Percentiles rank a stretch among this genome's conserved stretches.
These are phyloP conservation scores for Penicillium sp. DNA, from an alignment of 2,329 filamentous ascomycete genomes.

Conservation along the genomic window DNA sequence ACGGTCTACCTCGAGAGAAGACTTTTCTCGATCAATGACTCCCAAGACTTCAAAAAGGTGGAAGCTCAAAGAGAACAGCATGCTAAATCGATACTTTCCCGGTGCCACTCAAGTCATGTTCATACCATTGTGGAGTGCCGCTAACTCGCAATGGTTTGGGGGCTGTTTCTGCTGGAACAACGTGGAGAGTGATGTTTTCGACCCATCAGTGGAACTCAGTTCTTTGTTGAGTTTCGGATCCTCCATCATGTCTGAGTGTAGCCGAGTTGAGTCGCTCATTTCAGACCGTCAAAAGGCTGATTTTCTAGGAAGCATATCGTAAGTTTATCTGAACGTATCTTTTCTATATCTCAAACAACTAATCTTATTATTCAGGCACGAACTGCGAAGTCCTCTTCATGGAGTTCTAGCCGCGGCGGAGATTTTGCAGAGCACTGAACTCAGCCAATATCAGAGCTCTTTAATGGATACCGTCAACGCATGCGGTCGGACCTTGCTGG, in stretches of 20 bases:
- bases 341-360: neutral
- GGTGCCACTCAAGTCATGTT: constrained; percentile 28
- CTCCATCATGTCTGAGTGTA: constrained; percentile 38
- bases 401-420: constrained; percentile 11
- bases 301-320: constrained; percentile 52
- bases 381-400: constrained; percentile 10
- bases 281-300: constrained; percentile 50
- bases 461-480: constrained; percentile 48
- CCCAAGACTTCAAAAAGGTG: constrained; percentile 1
- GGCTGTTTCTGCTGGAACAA: constrained; percentile 26
- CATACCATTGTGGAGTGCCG: constrained; percentile 33
- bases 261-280: constrained; percentile 33
- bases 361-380: constrained; percentile 1
- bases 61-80: constrained; percentile 5
- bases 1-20: neutral
- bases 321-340: neutral
- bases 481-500: constrained; percentile 50
- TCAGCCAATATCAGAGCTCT: constrained; percentile 32
- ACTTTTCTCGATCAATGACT: neutral
- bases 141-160: constrained; percentile 32
- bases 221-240: constrained; percentile 37
- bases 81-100: constrained; percentile 19
- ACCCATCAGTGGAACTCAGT: constrained; percentile 28
- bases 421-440: constrained; percentile 8
- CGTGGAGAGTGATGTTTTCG: constrained; percentile 25